These are phyloP conservation scores for Hyphodiscus sp. DNA, from an alignment of 2,329 filamentous ascomycete species.

Conservation along the genomic window DNA sequence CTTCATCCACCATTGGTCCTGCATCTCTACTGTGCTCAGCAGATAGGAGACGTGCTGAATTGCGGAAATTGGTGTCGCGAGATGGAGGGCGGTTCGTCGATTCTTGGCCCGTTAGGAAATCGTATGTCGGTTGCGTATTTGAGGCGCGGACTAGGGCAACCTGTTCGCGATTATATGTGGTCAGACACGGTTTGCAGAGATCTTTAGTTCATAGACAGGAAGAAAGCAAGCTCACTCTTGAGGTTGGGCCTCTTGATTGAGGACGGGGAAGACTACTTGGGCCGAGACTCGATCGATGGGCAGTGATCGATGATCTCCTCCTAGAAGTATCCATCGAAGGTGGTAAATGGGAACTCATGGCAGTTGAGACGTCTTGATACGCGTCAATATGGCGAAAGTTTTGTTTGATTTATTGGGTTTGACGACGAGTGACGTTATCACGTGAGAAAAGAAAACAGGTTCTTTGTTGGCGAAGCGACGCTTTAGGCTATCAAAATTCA, in stretches of 20 bases:
- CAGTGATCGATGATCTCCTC: slow-evolving; percentile 22
- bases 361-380: neutral
- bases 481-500: too few relatives aligned
- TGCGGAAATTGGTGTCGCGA: slow-evolving; percentile 20
- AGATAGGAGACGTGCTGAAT: slow-evolving; percentile 47
- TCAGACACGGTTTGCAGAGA: neutral
- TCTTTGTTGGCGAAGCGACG: slow-evolving; percentile 13
- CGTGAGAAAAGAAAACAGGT: slow-evolving; percentile 8
- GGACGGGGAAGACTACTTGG: slow-evolving; percentile 26
- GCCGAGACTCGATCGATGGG: slow-evolving; percentile 24
- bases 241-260: slow-evolving; percentile 13
- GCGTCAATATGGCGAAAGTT: neutral
- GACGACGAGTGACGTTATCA: neutral
- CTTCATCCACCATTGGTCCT: slow-evolving; percentile 34
- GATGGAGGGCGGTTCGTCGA: slow-evolving; percentile 28
- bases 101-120: slow-evolving; percentile 51
- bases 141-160: slow-evolving; percentile 43
- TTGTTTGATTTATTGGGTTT: too few relatives aligned
- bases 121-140: slow-evolving; percentile 48
- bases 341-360: slow-evolving; percentile 28
- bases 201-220: neutral
- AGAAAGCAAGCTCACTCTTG: slow-evolving; percentile 21
- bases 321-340: slow-evolving; percentile 19
- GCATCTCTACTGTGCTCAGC: slow-evolving; percentile 49
- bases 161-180: slow-evolving; percentile 13